Percentiles rank a stretch among this genome's conserved stretches.
These are phyloP conservation scores for Talaromyces albobiverticillius DNA, from an alignment of 2,329 filamentous ascomycete genomes.

Conservation along the genomic window DNA sequence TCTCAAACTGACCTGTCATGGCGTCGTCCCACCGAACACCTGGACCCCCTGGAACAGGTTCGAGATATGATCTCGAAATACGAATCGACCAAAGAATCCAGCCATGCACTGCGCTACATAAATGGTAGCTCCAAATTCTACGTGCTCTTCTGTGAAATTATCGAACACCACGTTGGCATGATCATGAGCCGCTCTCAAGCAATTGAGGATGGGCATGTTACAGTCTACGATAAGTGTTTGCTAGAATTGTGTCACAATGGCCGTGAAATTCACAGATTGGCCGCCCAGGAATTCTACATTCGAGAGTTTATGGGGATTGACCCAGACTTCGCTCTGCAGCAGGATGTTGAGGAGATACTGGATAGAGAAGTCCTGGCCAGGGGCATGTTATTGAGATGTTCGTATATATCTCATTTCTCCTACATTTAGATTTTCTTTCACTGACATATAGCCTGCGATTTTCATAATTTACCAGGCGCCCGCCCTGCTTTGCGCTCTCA, in stretches of 20 bases:
- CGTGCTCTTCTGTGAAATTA: constrained; percentile 27
- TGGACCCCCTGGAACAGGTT: constrained; percentile 18
- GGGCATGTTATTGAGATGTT: constrained; percentile 24
- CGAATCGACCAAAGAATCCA: constrained; percentile 23
- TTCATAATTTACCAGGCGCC: background rate
- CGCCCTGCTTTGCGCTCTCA: background rate
- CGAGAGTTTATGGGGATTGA: constrained; percentile 37
- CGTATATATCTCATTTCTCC: constrained; percentile 1
- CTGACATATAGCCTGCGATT: background rate
- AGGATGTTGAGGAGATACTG: constrained; percentile 24
- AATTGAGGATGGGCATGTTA: constrained; percentile 35
- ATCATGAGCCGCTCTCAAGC: constrained; percentile 34
- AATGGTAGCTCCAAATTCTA: constrained; percentile 23
- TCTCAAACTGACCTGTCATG: background rate
- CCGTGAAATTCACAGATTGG: constrained; percentile 25
- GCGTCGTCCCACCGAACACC: background rate
- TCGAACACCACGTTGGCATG: constrained; percentile 34
- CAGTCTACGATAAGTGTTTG: constrained; percentile 40
- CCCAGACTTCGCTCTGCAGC: constrained; percentile 14
- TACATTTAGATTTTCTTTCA: background rate
- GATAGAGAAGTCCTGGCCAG: constrained; percentile 27
- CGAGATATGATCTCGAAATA: constrained; percentile 29
- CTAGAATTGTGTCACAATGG: constrained; percentile 33
- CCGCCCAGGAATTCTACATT: constrained; percentile 37
- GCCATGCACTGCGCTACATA: constrained; percentile 28